Evolutionary conservation across 345 rosid species (phyloP), one percentile per base, ranked within the genome.

Genomic region (Psidium friedrichsthalianum): DNA sequence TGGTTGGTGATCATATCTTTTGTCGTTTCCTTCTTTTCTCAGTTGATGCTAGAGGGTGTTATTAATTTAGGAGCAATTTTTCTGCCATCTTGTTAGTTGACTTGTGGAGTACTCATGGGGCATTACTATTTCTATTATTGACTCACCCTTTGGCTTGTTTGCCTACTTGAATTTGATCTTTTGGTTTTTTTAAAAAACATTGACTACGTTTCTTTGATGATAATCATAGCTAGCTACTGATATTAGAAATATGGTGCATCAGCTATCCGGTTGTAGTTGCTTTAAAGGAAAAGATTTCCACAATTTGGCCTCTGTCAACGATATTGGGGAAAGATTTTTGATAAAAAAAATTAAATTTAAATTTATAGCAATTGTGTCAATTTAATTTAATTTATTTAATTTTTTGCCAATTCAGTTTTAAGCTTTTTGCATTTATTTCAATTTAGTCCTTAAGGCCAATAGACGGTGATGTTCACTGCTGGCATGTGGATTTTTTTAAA

Each of bases 1-100:
- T 97, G 99, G 99, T 95, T 88, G 54, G 83, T 58, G 24, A 52
- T 69, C 83, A n/a, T 36, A 22, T 52, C 84, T 22, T 56, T 10
- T 29, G 5, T 82, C 5, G 29, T 57, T 21, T 82, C 58, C 58
- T 44, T 51, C 54, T 86, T 16, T 54, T 86, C 83, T 53, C 42
- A 51, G 81, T 56, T 42, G 11, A 53, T 55, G 27, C 83, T 29
- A 59, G 13, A 29, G 21, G 22, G 53, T 49, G 7, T 49, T 27
- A 27, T 42, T 42, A 42, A 42, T 42, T 42, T 42, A 42, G 44
- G 44, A 42, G 44, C 57, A 29, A 36, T 52, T 56, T 61, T 51
- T 53, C 56, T 15, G 42, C 55, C 44, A n/a, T 69, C 47, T 69
- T 69, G 80, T 36, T 69, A 32, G 42, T 29, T 61, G 74, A 42